Conservation (phyloP, 202 grass and related monocot species). For the Elaeis oleifera region DNA sequence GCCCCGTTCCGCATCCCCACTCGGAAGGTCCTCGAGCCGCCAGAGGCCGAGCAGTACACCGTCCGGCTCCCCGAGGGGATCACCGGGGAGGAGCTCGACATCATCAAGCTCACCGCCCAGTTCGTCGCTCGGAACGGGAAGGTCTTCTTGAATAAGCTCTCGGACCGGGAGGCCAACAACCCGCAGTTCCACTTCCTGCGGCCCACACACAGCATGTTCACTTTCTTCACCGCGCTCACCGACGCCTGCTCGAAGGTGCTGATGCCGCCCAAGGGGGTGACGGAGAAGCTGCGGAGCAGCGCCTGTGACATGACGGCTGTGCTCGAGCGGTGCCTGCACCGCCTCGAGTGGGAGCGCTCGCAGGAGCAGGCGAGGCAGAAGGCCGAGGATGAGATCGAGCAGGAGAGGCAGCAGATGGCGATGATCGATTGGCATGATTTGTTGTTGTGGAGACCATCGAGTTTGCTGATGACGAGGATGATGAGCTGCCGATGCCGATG, state of each 20-base stretch:
- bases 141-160: conserved; percentile 57
- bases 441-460: conserved; percentile 88
- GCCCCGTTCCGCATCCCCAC: no score
- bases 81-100: no score
- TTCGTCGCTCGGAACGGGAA: conserved; percentile 47
- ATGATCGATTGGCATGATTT: conserved; percentile 99
- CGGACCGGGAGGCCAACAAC: conserved; percentile 49
- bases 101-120: no score
- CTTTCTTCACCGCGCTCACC: conserved; percentile 72
- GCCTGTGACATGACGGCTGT: conserved; percentile 48
- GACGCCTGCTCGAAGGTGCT: conserved; percentile 83
- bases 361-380: conserved; percentile 82
- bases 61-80: no score
- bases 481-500: conserved; percentile 71
- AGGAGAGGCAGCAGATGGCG: conserved; percentile 75
- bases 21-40: no score
- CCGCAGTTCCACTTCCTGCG: conserved; percentile 89
- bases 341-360: conserved; percentile 81
- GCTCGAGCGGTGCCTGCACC: conserved; percentile 73
- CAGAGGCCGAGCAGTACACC: no score
- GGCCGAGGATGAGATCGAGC: conserved; percentile 89
- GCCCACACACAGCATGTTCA: conserved; percentile 93
- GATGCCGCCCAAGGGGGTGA: conserved; percentile 31
- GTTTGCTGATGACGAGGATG: conserved; percentile 58
- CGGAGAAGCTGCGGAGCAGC: conserved; percentile 45